Percentiles rank a stretch among this genome's conserved stretches.
phyloP scores from a whole-genome alignment of 495 filamentous ascomycete species.

The Penicillium pancosmium region DNA sequence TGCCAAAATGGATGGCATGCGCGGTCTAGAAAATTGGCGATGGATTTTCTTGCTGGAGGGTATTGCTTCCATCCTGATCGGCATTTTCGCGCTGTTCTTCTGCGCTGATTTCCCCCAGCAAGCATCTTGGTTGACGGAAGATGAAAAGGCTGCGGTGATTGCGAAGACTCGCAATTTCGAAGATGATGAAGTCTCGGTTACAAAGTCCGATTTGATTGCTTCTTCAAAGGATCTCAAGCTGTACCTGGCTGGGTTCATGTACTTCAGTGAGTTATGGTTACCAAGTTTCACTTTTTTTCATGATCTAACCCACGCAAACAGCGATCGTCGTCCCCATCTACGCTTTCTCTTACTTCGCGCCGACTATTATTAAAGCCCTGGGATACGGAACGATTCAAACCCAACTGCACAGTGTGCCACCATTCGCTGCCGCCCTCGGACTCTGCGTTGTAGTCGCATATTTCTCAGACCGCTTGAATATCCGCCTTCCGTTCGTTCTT shows the following conservation, averaged over 20 bases:
- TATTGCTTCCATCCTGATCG: conserved; percentile 26
- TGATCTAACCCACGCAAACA: conserved; percentile 4
- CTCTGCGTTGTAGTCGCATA: conserved; percentile 59
- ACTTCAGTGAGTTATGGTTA: conserved; percentile 19
- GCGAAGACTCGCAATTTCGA: conserved; percentile 12
- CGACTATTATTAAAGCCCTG: conserved; percentile 45
- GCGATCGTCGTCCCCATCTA: conserved; percentile 28
- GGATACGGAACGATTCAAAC: conserved; percentile 49
- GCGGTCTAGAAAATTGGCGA: conserved; percentile 68
- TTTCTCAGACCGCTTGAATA: conserved; percentile 26
- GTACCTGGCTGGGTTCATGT: conserved; percentile 27
- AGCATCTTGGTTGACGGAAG: conserved; percentile 27
- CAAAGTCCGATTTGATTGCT: conserved; percentile 9
- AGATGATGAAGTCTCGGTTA: conserved; percentile 2
- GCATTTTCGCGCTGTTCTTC: conserved; percentile 30
- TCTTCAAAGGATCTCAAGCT: conserved; percentile 25
- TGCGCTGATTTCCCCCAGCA: conserved; percentile 39
- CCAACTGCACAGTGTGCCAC: conserved; percentile 52
- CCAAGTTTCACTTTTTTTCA: background rate
- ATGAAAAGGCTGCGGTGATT: conserved; percentile 23
- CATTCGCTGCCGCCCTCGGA: conserved; percentile 45
- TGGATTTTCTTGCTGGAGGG: conserved; percentile 70
- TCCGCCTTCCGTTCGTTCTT: conserved; percentile 44
- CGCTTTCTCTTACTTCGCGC: conserved; percentile 30
- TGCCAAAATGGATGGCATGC: conserved; percentile 71